A percentile compares a stretch with the other conserved stretches of the same genome.
Conservation (phyloP, 257 asterid genomes). For the Avicennia marina region DNA sequence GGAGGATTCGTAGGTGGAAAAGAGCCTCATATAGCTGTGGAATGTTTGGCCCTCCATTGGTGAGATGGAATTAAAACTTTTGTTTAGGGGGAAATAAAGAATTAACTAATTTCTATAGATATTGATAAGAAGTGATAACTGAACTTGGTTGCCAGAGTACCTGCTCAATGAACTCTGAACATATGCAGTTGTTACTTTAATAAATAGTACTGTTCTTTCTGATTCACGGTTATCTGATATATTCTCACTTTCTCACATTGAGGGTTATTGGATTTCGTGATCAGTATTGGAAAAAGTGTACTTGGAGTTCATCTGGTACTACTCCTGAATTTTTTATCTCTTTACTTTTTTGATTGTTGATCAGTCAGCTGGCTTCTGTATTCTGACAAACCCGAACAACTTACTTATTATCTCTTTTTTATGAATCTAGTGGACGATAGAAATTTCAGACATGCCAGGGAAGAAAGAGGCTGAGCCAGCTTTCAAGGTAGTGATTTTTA, state of each 20-base stretch:
- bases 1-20: background rate
- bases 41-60: background rate
- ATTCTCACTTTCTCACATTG: conserved; percentile 18
- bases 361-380: too few species aligned
- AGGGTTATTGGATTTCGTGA: conserved; percentile 27
- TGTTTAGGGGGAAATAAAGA: too few species aligned
- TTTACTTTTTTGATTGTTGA: too few species aligned
- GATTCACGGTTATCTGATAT: conserved; percentile 14
- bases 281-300: conserved; percentile 40
- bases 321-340: conserved; percentile 16
- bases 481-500: conserved; percentile 31
- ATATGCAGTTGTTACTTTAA: background rate
- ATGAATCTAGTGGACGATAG: conserved; percentile 29
- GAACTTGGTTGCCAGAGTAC: background rate
- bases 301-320: conserved; percentile 38
- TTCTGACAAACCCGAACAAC: background rate
- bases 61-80: background rate
- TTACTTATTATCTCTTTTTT: background rate
- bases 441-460: conserved; percentile 39
- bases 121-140: background rate
- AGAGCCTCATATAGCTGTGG: too few species aligned
- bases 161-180: background rate
- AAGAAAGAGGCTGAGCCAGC: conserved; percentile 39
- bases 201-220: background rate
- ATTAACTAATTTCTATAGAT: background rate